Percentiles rank a stretch among this genome's conserved stretches.
Conservation (phyloP, 148 eudicot species). For the Salicornia ramosissima region DNA sequence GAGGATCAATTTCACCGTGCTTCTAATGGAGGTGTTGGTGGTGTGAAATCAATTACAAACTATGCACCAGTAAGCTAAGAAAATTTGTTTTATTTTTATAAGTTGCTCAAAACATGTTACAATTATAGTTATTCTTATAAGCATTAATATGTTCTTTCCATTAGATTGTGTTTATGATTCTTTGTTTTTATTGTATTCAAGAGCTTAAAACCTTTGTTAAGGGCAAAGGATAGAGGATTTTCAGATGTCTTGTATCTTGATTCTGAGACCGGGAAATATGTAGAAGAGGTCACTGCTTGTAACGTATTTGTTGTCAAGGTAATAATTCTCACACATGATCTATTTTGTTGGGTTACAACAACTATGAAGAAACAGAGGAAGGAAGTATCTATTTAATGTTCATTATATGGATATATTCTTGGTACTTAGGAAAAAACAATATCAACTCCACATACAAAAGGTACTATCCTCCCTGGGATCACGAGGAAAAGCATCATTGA, state of each 20-base stretch:
- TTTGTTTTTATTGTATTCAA: too few relatives aligned
- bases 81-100: background rate
- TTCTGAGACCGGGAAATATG: slow-evolving; percentile 48
- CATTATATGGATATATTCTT: background rate
- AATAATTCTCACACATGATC: slow-evolving; percentile 5
- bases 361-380: too few relatives aligned
- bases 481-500: slow-evolving; percentile 77
- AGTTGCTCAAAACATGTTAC: too few relatives aligned
- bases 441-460: slow-evolving; percentile 57
- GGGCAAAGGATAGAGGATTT: slow-evolving; percentile 64
- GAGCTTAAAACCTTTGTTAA: slow-evolving; percentile 54
- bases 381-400: background rate
- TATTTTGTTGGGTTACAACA: too few relatives aligned
- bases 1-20: slow-evolving; percentile 77
- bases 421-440: slow-evolving; percentile 55
- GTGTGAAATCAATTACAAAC: slow-evolving; percentile 71
- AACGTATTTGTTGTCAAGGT: slow-evolving; percentile 83
- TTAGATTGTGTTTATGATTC: too few relatives aligned
- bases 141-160: too few relatives aligned
- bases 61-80: slow-evolving; percentile 77
- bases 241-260: slow-evolving; percentile 93
- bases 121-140: too few relatives aligned
- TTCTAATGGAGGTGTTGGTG: slow-evolving; percentile 78
- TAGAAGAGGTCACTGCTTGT: slow-evolving; percentile 77
- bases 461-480: slow-evolving; percentile 73